Evolutionary conservation across 169 alveolate genomes (phyloP), one percentile per base, ranked within the genome.

Genomic region (Miamiensis avidus): DNA sequence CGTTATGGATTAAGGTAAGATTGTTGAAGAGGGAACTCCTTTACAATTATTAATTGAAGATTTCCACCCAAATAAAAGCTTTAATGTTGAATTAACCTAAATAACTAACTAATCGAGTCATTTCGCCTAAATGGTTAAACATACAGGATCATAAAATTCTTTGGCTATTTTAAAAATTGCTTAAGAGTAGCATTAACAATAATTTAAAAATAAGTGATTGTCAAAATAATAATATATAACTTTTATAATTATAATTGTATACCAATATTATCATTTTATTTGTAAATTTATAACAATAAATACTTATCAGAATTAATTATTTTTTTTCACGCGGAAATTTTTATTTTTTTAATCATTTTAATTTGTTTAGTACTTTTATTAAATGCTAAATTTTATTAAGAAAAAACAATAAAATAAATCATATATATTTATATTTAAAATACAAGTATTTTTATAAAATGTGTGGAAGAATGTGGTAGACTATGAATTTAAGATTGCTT

Each of bases 1-100:
- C 15, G 98, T 96, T 6, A 76, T 97, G 88, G 96, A 93, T 30
- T 86, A 91, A 49, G 99, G 99, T 4, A 89, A 83, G 73, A 88
- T 92, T 29, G 85, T 83, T 69, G 97, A 94, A 76, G 91, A 77
- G 82, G 98, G 93, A 74, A 83, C 92, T 11, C 97, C 97, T 15
- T 88, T 72, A 32, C 29, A 65, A 31, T 28, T 74, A 31, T 34
- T 73, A 69, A 64, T 74, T 11, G 74, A n/a, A 27, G 33, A 49
- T 30, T 1, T 49, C 30, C 25, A 84, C 29, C 26, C 65, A n/a
- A 34, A 33, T 25, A 33, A 33, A 29, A 69, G 30, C 27, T 29
- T 49, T 16, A 69, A 82, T 31, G 72, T 69, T 31, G 73, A 49
- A 11, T 4, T 11, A 49, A 49, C 20, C 20, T 11, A 49, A 49